These are phyloP conservation scores for Lactarius psammicola DNA, from an alignment of 768 basidiomycete species.

Conservation along the genomic window DNA sequence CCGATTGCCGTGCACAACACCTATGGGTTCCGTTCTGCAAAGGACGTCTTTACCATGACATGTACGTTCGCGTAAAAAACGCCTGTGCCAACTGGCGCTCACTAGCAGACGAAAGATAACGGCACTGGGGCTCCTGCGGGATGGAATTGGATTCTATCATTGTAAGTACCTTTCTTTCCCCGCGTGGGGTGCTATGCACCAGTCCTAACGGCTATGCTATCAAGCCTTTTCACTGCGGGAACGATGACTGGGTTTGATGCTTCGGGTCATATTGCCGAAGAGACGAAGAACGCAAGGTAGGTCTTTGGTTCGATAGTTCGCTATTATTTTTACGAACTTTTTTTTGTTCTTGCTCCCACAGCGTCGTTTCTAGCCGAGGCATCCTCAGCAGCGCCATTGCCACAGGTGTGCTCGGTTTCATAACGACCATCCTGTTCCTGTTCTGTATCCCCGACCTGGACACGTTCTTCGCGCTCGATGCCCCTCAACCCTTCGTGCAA, in stretches of 20 bases:
- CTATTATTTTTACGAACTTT: neutral
- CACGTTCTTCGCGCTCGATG: constrained; percentile 67
- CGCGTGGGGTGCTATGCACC: neutral
- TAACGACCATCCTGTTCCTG: constrained; percentile 74
- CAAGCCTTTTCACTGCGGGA: constrained; percentile 80
- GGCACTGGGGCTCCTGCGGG: constrained; percentile 82
- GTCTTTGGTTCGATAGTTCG: constrained; percentile 3
- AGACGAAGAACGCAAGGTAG: constrained; percentile 78
- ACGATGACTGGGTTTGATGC: constrained; percentile 92
- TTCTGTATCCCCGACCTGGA: constrained; percentile 83
- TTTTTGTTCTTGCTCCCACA: constrained; percentile 31
- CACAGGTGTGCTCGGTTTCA: constrained; percentile 77
- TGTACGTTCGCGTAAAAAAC: constrained; percentile 46
- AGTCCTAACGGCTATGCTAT: neutral
- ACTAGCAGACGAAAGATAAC: constrained; percentile 57
- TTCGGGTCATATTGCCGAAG: constrained; percentile 83
- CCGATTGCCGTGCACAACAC: constrained; percentile 87
- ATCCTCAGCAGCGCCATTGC: constrained; percentile 76
- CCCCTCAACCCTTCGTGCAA: constrained; percentile 90
- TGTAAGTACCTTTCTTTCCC: constrained; percentile 46
- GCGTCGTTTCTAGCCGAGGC: constrained; percentile 77
- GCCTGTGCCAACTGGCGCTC: neutral
- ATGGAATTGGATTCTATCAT: constrained; percentile 91
- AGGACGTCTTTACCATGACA: constrained; percentile 79
- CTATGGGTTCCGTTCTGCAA: constrained; percentile 83